Base-by-base conservation (phyloP, 2,329 filamentous ascomycete species). In the Exophiala dermatitidis region DNA sequence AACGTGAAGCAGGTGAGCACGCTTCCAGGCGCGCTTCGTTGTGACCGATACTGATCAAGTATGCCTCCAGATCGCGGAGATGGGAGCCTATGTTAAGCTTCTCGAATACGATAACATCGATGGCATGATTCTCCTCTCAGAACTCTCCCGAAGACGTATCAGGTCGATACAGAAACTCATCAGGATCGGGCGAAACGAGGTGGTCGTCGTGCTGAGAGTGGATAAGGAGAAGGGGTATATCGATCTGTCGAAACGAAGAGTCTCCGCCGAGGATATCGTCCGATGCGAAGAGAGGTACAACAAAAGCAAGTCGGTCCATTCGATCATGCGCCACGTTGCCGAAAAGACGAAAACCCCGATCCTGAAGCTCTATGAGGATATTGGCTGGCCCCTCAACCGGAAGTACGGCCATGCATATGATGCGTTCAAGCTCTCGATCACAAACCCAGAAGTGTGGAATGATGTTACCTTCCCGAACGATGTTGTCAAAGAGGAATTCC, bases 171-270 rank as follows among this genome's bases (percentile, higher is more conserved):
- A 98, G 74, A 98, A 98, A 77, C 85, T 98, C 63, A 98, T 98
- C 67, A 85, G 93, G 63, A 93, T 98, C 59, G 94, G 94, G 54
- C 86, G 94, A 65, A 98, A 98, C 69, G 93, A 98, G 73, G 93
- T 98, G 52, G 93, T 98, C 49, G 94, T 98, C 44, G 93, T 98
- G 62, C 86, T 98, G 63, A 85, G 93, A 80, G 93, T 98, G 62
- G 93, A 98, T 78, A 97, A 97, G 78, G 93, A 98, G 78, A 98
- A 98, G 79, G 89, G 90, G 60, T 98, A 98, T 71, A 98, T 98
- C 67, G 93, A 98, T 85, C 77, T 98, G 70, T 95, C 90, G 59
- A 98, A 98, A 80, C 90, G 93, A 69, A 86, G 93, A 77, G 93
- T 98, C 56, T 96, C 90, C 41, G 87, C 93, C 42, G 93, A 98